Evolutionary conservation across 495 filamentous ascomycete genomes (phyloP), one percentile per base, ranked within the genome.

Genomic region (Penicillium alfredii): DNA sequence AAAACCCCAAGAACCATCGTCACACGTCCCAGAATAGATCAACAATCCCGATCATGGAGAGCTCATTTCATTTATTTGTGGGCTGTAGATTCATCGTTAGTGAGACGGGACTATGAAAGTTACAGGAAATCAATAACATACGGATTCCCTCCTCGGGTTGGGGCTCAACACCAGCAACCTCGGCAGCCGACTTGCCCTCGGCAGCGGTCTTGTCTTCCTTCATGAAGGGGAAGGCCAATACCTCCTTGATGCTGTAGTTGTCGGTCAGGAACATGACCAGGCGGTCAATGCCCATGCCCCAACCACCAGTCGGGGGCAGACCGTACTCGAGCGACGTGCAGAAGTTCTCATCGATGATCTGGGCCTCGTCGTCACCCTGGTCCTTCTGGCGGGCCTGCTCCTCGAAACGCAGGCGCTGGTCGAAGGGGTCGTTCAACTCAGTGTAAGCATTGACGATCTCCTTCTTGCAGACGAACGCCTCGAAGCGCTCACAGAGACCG

Each of bases 381-480:
- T 78, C 89, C 69, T 97, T 98, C 74, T 97, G 88, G 45, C 76
- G 70, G 10, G 88, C 90, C 64, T 98, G 93, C 73, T 98, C 90
- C 60, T 95, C 87, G 67, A 98, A 97, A 22, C 89, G 81, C 38
- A 92, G 69, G 33, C 92, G 76, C 64, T 97, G 92, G 60, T 94
- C 87, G 56, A 94, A 90, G 35, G 90, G 87, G 55, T 95, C 83
- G 74, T 98, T 97, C 71, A 97, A 79, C 74, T 97, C 92, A 9
- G 92, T 99, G 69, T 97, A 97, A 2, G 89, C 88, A 53, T 97
- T 95, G 43, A 79, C 80, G 46, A 96, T 93, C 59, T 95, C 88
- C 75, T 96, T 95, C 73, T 87, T 94, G 75, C 84, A 88, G 19
- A 94, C 93, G 53, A 98, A 98, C 12, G 85, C 88, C 66, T 98